Conservation (phyloP, 768 basidiomycete species). For the Trametes sanguinea region DNA sequence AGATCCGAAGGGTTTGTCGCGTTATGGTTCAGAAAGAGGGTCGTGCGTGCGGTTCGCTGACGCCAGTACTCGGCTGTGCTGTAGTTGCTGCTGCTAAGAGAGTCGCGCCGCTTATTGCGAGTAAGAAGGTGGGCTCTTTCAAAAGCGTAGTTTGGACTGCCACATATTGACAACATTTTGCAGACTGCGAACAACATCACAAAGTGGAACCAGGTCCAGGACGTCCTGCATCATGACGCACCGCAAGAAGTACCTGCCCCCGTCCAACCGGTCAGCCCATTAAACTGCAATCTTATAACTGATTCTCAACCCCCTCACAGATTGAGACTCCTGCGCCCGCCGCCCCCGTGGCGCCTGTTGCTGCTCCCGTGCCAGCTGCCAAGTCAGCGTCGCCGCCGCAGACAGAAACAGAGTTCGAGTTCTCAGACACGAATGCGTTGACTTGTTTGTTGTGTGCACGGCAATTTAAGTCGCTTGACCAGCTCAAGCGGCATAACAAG, state of each 20-base stretch:
- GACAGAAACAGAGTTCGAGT: conserved; percentile 73
- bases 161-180: conserved; percentile 5
- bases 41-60: conserved; percentile 19
- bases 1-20: conserved; percentile 53
- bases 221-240: conserved; percentile 58
- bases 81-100: conserved; percentile 59
- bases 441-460: conserved; percentile 91
- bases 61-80: conserved; percentile 22
- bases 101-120: conserved; percentile 80
- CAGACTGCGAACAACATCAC: conserved; percentile 89
- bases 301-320: conserved; percentile 1
- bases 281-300: neutral
- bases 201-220: conserved; percentile 97
- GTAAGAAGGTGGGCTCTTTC: conserved; percentile 65
- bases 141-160: neutral
- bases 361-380: conserved; percentile 6
- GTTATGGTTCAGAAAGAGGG: conserved; percentile 18
- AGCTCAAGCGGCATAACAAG: conserved; percentile 86
- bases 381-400: conserved; percentile 42
- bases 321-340: conserved; percentile 21
- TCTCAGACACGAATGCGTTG: conserved; percentile 70
- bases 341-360: conserved; percentile 16
- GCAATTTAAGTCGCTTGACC: conserved; percentile 87
- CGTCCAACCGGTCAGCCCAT: conserved; percentile 14
- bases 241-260: conserved; percentile 7